Base-by-base conservation (phyloP, 306 rosid genomes). In the Ammopiptanthus mongolicus region DNA sequence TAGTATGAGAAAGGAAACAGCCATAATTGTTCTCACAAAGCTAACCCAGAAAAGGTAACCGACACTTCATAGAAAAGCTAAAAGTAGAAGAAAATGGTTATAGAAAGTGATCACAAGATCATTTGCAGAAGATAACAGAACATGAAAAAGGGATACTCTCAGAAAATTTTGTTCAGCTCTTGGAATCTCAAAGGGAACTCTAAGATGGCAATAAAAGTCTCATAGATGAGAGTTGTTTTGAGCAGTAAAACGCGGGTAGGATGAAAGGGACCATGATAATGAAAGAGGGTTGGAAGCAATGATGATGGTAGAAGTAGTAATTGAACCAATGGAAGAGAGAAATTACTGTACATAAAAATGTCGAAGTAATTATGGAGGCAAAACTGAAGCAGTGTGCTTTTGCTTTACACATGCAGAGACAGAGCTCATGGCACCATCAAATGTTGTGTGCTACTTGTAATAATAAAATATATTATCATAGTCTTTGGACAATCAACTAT, bases 1-100 rank as follows among this genome's bases (percentile, higher is more conserved):
- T 59, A 50, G 83, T 44, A 82, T 71, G 85, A 59, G 81, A 80
- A 76, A 28, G 86, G 90, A 80, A 84, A 86, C 91, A 83, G 79
- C 84, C 82, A 89, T 94, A 75, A 91, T 90, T 85, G 85, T 79
- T 80, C 44, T 78, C 89, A 84, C 86, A 88, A 84, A 87, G 86
- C 75, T 56, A 51, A 85, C 42, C 2, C 67, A 19, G 76, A 75
- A 88, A 91, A 82, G 77, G 84, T 80, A 83, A 65, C 6, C 76
- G 68, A 47, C 55, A 75, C 78, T 83, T 63, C 21, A 78, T 61
- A 23, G 72, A 79, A 77, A 86, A 60, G 76, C 36, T 31, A 21
- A 86, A 18, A 57, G 77, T 19, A 74, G 74, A 73, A 74, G 82
- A 80, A 78, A 71, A 53, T 84, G 60, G 65, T 81, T 77, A 58